These are phyloP conservation scores for Mycena metata DNA, from an alignment of 768 basidiomycete species.

Conservation along the genomic window DNA sequence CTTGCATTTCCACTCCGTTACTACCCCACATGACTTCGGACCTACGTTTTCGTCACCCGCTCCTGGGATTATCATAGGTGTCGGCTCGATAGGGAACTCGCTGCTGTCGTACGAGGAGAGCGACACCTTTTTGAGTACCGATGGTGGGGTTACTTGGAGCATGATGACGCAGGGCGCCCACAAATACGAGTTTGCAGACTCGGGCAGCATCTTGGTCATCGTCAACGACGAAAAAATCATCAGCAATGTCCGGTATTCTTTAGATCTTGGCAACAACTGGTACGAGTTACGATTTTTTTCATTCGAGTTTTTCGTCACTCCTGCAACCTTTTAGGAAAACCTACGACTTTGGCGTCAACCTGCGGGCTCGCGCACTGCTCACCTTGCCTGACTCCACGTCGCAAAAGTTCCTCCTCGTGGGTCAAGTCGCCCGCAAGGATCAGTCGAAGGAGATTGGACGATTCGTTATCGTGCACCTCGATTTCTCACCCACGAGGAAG, in stretches of 20 bases:
- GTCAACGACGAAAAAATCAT: slow-evolving; percentile 88
- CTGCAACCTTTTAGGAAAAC: slow-evolving; percentile 65
- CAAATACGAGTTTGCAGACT: slow-evolving; percentile 97
- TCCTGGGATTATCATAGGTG: slow-evolving; percentile 96
- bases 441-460: slow-evolving; percentile 64
- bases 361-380: slow-evolving; percentile 83
- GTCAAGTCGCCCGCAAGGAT: slow-evolving; percentile 76
- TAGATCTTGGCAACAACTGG: slow-evolving; percentile 89
- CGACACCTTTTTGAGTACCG: slow-evolving; percentile 93
- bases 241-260: slow-evolving; percentile 79
- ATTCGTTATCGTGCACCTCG: slow-evolving; percentile 83
- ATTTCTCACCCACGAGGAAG: slow-evolving; percentile 79
- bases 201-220: slow-evolving; percentile 82
- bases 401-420: slow-evolving; percentile 94
- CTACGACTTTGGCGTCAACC: slow-evolving; percentile 75
- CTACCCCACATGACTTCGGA: slow-evolving; percentile 92
- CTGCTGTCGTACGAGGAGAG: slow-evolving; percentile 85
- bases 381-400: slow-evolving; percentile 96
- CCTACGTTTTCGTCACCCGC: slow-evolving; percentile 95
- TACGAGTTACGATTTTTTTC: slow-evolving; percentile 52
- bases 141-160: slow-evolving; percentile 89
- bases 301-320: slow-evolving; percentile 5
- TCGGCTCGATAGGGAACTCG: slow-evolving; percentile 84
- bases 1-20: slow-evolving; percentile 94
- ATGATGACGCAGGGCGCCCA: slow-evolving; percentile 83